Percentiles rank a stretch among this genome's conserved stretches.
Conservation (phyloP, 208 protist species). For the Strigomonas oncopelti region DNA sequence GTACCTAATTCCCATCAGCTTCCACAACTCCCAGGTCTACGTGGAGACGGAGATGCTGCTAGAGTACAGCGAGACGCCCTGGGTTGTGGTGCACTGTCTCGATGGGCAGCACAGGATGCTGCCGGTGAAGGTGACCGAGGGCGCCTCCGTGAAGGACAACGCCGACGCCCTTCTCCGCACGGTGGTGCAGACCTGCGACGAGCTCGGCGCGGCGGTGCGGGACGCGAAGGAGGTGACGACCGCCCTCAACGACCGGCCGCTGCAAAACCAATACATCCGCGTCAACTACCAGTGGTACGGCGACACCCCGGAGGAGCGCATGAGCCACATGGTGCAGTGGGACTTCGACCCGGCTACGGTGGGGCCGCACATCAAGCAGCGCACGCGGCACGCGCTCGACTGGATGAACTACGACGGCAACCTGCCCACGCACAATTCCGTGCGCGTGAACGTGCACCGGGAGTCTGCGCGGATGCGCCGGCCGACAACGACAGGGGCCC, state of each 20-base stretch:
- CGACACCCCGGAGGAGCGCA: conserved; percentile 84
- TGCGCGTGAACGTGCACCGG: conserved; percentile 68
- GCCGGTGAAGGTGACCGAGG: conserved; percentile 35
- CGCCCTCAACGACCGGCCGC: conserved; percentile 68
- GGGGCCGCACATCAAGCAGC: conserved; percentile 44
- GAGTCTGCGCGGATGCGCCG: conserved; percentile 61
- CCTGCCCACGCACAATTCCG: conserved; percentile 72
- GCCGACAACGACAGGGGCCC: conserved; percentile 42
- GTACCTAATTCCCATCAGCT: conserved; percentile 86
- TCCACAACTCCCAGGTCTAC: conserved; percentile 91
- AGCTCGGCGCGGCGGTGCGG: conserved; percentile 53
- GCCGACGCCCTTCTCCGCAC: conserved; percentile 45
- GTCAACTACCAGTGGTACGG: conserved; percentile 91
- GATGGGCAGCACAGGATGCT: conserved; percentile 60
- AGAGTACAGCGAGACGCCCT: conserved; percentile 88
- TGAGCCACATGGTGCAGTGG: conserved; percentile 81
- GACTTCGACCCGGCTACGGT: conserved; percentile 68
- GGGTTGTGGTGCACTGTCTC: conserved; percentile 82
- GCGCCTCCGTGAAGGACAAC: conserved; percentile 17
- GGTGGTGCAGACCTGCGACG: conserved; percentile 54
- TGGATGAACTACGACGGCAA: conserved; percentile 88
- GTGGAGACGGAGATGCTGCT: conserved; percentile 89
- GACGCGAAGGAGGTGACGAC: conserved; percentile 68
- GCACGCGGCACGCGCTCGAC: conserved; percentile 71
- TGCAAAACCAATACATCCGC: conserved; percentile 87